Evolutionary conservation across 1,284 basidiomycete genomes (phyloP).

Genomic region (Tylopilus sp.): DNA sequence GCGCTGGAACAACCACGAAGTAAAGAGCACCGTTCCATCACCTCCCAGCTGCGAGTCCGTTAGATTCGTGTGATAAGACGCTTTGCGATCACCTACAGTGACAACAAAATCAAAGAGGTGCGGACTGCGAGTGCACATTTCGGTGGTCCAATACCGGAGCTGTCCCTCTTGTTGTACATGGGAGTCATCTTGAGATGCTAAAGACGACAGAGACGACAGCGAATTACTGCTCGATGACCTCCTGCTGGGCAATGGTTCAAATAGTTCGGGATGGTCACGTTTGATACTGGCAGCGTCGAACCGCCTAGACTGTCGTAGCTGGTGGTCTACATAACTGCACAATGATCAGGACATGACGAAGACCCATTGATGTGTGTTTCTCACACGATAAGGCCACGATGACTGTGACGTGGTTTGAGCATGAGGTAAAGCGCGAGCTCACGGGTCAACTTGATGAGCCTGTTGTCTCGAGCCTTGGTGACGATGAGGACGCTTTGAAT

Average conservation of each 20-base stretch:
- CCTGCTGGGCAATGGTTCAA: slow-evolving; percentile 72
- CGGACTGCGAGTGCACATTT: slow-evolving; percentile 90
- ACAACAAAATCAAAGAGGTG: slow-evolving; percentile 98
- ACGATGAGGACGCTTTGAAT: slow-evolving; percentile 95
- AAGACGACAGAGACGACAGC: slow-evolving; percentile 46
- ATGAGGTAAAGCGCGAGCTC: slow-evolving; percentile 95
- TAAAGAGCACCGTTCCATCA: slow-evolving; percentile 98
- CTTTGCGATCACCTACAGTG: slow-evolving; percentile 59
- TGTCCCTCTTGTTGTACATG: slow-evolving; percentile 71
- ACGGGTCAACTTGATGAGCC: slow-evolving; percentile 91
- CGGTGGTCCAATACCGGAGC: slow-evolving; percentile 94
- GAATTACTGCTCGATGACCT: slow-evolving; percentile 68
- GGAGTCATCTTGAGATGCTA: slow-evolving; percentile 39
- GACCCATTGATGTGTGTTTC: slow-evolving; percentile 29
- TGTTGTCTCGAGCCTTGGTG: slow-evolving; percentile 97
- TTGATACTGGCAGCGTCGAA: slow-evolving; percentile 92
- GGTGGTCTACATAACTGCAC: slow-evolving; percentile 87
- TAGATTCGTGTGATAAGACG: slow-evolving; percentile 9
- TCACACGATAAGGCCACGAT: slow-evolving; percentile 76
- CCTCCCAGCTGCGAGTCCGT: slow-evolving; percentile 73
- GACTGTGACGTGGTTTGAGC: slow-evolving; percentile 64
- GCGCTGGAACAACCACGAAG: slow-evolving; percentile 98
- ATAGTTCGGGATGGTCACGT: slow-evolving; percentile 85
- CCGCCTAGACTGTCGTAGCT: slow-evolving; percentile 86
- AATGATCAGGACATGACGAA: slow-evolving; percentile 13